Evolutionary conservation across 352 stramenopile genomes (phyloP).

Genomic region (Pythium sukuiense): DNA sequence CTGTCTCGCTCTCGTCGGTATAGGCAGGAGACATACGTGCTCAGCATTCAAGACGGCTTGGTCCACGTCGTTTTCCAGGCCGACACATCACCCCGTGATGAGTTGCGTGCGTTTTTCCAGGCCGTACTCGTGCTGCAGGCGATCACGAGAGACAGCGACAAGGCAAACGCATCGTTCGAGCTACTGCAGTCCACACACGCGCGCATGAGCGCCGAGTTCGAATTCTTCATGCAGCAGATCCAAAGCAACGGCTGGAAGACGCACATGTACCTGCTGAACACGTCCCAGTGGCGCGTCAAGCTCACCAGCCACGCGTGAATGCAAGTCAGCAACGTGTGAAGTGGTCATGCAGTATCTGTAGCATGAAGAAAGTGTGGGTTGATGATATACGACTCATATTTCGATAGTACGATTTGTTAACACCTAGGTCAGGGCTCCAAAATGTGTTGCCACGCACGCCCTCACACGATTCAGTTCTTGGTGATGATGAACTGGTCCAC

Average conservation of each 20-base stretch:
- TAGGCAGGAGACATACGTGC: slow-evolving; percentile 63
- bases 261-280: slow-evolving; percentile 75
- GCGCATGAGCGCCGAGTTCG: slow-evolving; percentile 57
- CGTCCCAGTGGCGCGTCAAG: slow-evolving; percentile 64
- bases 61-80: slow-evolving; percentile 60
- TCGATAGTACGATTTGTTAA: background rate
- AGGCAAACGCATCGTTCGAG: slow-evolving; percentile 14
- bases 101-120: slow-evolving; percentile 77
- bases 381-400: too few relatives aligned
- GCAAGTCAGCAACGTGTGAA: too few relatives aligned
- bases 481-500: slow-evolving; percentile 8
- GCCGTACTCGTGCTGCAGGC: slow-evolving; percentile 51
- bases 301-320: slow-evolving; percentile 40
- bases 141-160: slow-evolving; percentile 27
- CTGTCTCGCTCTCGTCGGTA: too few relatives aligned
- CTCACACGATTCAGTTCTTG: slow-evolving; percentile 3
- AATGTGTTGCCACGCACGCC: background rate
- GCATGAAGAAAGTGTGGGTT: too few relatives aligned
- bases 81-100: slow-evolving; percentile 50
- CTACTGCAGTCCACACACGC: slow-evolving; percentile 49
- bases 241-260: slow-evolving; percentile 65
- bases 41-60: slow-evolving; percentile 35
- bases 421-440: too few relatives aligned
- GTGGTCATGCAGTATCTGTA: too few relatives aligned
- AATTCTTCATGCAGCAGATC: slow-evolving; percentile 62